phyloP scores from a whole-genome alignment of 345 rosid species.

The Adansonia digitata region DNA sequence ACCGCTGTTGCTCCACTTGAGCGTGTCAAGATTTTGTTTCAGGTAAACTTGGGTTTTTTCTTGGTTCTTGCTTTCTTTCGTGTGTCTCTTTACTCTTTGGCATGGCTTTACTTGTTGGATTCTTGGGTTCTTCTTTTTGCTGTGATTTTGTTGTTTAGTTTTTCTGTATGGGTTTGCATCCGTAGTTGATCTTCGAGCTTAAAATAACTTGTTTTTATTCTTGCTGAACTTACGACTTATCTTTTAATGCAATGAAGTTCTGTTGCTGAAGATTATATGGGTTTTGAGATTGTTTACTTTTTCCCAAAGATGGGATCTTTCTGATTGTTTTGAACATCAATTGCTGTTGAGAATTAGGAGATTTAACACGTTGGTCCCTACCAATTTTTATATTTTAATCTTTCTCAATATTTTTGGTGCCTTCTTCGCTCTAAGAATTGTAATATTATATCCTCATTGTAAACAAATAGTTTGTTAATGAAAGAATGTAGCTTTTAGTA shows the following conservation, averaged over 20 bases:
- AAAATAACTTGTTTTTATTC: constrained; percentile 10
- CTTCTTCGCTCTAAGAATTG: background rate
- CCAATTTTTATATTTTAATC: background rate
- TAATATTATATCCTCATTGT: background rate
- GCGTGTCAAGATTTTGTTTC: constrained; percentile 87
- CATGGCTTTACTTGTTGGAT: background rate
- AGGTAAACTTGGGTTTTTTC: constrained; percentile 35
- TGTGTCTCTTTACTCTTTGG: background rate
- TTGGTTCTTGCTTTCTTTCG: background rate
- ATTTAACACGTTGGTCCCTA: background rate
- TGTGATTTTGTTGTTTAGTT: background rate
- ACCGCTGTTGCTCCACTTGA: constrained; percentile 88
- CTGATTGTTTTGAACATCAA: background rate
- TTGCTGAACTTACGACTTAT: background rate
- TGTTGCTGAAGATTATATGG: background rate
- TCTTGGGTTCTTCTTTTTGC: background rate
- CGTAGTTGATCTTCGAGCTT: background rate
- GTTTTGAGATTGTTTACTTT: background rate
- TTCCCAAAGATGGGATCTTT: background rate
- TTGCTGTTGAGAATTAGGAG: background rate
- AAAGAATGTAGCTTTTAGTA: background rate
- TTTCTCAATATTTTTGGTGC: background rate
- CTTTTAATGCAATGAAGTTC: background rate
- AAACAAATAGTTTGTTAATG: background rate
- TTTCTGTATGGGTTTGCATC: background rate